A percentile compares a stretch with the other conserved stretches of the same genome.
Conservation (phyloP, 345 rosid genomes). For the Populus ilicifolia region DNA sequence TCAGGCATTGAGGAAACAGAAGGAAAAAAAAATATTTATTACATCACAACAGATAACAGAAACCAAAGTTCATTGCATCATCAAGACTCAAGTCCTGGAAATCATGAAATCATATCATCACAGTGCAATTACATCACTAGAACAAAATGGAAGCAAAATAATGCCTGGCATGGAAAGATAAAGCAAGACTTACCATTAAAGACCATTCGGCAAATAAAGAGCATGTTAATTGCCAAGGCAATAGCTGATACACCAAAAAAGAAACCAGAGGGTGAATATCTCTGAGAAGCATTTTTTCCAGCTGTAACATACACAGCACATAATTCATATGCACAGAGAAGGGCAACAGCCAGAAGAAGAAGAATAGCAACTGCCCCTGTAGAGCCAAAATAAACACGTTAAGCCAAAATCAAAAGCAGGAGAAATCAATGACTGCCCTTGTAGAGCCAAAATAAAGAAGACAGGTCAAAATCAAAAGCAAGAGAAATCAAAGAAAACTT, state of each 20-base stretch:
- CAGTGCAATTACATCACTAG: constrained; percentile 7
- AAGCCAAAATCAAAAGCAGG: constrained; percentile 16
- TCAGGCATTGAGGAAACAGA: constrained; percentile 20
- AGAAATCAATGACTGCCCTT: constrained; percentile 53
- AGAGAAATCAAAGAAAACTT: background rate
- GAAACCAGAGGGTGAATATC: constrained; percentile 96
- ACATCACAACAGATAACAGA: background rate
- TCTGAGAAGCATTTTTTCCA: constrained; percentile 78
- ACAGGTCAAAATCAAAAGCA: constrained; percentile 15
- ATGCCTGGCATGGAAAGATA: constrained; percentile 7
- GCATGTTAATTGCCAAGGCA: constrained; percentile 97
- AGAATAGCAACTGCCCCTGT: constrained; percentile 97
- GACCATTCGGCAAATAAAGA: constrained; percentile 94
- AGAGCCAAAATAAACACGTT: constrained; percentile 14
- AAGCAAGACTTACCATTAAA: constrained; percentile 75
- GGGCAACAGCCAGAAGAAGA: constrained; percentile 88
- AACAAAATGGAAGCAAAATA: constrained; percentile 1
- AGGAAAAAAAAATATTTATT: background rate
- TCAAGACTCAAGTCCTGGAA: constrained; percentile 5
- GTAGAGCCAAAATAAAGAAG: constrained; percentile 18
- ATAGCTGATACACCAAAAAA: constrained; percentile 98
- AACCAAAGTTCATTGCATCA: constrained; percentile 3
- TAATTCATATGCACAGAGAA: constrained; percentile 94
- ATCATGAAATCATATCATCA: constrained; percentile 13
- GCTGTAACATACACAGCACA: constrained; percentile 97